Percentiles rank a stretch among this genome's conserved stretches.
These are phyloP conservation scores for Cordyceps javanica DNA, from an alignment of 2,329 filamentous ascomycete species.

Conservation along the genomic window DNA sequence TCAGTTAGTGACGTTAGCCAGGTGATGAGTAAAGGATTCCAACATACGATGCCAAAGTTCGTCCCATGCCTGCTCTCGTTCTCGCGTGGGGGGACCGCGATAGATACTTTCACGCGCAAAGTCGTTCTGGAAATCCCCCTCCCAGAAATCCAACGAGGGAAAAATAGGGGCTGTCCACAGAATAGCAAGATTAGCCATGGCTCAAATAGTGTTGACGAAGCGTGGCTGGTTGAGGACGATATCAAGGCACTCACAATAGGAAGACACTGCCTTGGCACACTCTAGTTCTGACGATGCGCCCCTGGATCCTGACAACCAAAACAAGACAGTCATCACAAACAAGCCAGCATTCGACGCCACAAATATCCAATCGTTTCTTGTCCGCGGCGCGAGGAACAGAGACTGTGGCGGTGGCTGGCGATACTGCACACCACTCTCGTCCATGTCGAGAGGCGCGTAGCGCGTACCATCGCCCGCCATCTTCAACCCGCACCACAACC, in stretches of 20 bases:
- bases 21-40: background rate
- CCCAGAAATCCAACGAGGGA: background rate
- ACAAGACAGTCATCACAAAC: background rate
- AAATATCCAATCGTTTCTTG: background rate
- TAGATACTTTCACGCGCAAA: conserved; percentile 4
- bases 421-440: background rate
- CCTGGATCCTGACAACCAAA: background rate
- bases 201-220: background rate
- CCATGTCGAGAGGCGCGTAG: conserved; percentile 5
- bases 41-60: conserved; percentile 8
- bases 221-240: background rate
- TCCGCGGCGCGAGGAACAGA: background rate
- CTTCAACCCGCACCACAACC: background rate
- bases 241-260: background rate
- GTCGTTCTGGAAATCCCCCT: conserved; percentile 4
- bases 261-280: background rate
- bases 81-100: conserved; percentile 2
- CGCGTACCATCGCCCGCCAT: background rate
- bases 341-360: background rate
- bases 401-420: background rate
- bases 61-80: conserved; percentile 7
- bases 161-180: background rate
- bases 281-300: background rate
- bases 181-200: background rate
- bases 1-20: background rate